phyloP scores from a whole-genome alignment of 257 asterid species.

The Przewalskia tangutica region DNA sequence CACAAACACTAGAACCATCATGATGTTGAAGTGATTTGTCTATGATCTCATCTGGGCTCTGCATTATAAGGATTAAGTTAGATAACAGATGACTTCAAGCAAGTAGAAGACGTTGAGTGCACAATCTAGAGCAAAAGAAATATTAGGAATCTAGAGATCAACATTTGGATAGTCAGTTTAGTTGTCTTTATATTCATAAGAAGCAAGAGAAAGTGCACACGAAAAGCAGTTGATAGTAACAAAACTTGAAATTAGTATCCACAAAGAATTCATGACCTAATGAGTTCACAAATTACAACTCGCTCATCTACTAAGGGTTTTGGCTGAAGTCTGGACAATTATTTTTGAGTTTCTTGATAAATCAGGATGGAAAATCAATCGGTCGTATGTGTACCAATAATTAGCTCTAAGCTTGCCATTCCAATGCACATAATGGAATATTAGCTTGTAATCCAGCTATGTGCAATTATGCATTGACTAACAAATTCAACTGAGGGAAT shows the following conservation, averaged over 20 bases:
- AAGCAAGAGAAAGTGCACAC: background rate
- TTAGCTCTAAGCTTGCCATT: background rate
- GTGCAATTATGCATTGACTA: background rate
- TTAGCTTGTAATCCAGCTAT: background rate
- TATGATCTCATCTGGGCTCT: constrained; percentile 79
- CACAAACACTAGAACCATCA: constrained; percentile 66
- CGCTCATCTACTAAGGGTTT: background rate
- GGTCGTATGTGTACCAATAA: background rate
- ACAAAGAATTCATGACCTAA: background rate
- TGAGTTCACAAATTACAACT: background rate
- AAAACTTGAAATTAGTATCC: background rate
- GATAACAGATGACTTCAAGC: background rate
- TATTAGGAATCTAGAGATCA: background rate
- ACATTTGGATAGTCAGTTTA: background rate
- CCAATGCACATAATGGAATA: background rate
- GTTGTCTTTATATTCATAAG: background rate
- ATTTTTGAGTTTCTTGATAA: background rate
- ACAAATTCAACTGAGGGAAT: constrained; percentile 36
- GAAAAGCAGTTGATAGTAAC: background rate
- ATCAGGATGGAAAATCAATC: background rate
- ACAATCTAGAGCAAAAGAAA: background rate
- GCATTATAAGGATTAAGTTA: constrained; percentile 26
- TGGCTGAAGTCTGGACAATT: background rate
- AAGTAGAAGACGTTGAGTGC: background rate
- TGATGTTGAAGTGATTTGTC: constrained; percentile 61